Base-by-base conservation (phyloP, 345 rosid genomes). In the Luvunga scandens region DNA sequence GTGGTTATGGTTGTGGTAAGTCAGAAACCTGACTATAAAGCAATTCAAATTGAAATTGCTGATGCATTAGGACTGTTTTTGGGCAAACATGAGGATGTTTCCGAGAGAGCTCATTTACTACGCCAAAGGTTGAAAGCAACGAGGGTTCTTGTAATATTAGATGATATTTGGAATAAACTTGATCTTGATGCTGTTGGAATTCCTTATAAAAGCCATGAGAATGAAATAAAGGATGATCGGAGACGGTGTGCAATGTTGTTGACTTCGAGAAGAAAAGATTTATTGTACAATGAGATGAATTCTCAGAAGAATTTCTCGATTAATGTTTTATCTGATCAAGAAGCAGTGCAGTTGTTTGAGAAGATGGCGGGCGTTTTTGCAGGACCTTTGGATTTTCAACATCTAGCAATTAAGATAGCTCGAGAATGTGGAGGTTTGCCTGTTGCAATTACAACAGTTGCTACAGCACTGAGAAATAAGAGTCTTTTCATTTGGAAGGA, bases 211-310 rank as follows among this genome's bases (percentile, higher is more conserved):
- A 30, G 19, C 12, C 22, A 28, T 39, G 21, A 67, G 36, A 13
- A 8, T 6, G 48, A 4, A 7, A 25, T 8, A 5, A 36, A 28
- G 33, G 57, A 56, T 56, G 28, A 38, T 69, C 38, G 5, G 7
- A 6, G 69, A 5, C 39, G 45, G 39, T 83, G 84, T 73, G 81
- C 85, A 34, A 0, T 81, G 18, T 38, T 87, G 25, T 4, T 87
- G 16, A 81, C 84, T 0, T 79, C 88, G 2, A 76, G 81, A 39
- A 12, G 22, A 1, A 28, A 3, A 25, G 10, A 64, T 25, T 73
- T 87, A 8, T 48, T 82, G 34, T 2, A 1, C 50, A 36, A 67
- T 45, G 9, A 36, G 39, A 79, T 81, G 88, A 55, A 66, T 21
- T 10, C 42, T 42, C 62, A 69, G 0, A 73, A 67, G 22, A 22